A percentile compares a stretch with the other conserved stretches of the same genome.
Conservation (phyloP, 495 filamentous ascomycete species). For the Mycothermus thermophilus region DNA sequence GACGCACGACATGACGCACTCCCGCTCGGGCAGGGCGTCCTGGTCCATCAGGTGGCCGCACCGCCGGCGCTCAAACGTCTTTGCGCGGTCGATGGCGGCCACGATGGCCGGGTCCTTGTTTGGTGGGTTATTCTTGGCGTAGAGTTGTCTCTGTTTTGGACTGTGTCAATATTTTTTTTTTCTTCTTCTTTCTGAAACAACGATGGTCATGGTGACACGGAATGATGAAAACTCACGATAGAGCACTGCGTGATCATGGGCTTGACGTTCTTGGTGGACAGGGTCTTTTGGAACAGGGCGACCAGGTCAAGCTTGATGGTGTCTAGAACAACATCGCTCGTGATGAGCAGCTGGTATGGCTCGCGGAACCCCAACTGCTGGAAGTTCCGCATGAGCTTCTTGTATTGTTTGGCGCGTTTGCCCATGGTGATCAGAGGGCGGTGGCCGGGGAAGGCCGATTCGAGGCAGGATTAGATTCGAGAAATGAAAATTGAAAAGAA, state of each 20-base stretch:
- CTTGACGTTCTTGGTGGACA: constrained; percentile 59
- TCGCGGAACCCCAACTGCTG: constrained; percentile 54
- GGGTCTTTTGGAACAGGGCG: constrained; percentile 46
- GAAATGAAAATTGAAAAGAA: too few relatives aligned
- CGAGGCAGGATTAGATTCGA: not conserved
- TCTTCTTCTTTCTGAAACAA: constrained; percentile 17
- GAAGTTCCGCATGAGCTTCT: constrained; percentile 86
- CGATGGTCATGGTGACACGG: not conserved
- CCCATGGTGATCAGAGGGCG: constrained; percentile 28
- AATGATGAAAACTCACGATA: constrained; percentile 12
- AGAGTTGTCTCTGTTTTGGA: constrained; percentile 55
- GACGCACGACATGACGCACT: constrained; percentile 67
- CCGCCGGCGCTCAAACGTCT: constrained; percentile 66
- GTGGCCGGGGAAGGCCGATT: not conserved
- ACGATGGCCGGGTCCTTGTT: constrained; percentile 41
- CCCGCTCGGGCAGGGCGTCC: constrained; percentile 56
- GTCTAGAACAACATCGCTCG: constrained; percentile 21
- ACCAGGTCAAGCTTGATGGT: constrained; percentile 61
- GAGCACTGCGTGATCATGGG: constrained; percentile 46
- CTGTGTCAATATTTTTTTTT: constrained; percentile 45
- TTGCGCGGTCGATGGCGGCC: constrained; percentile 51
- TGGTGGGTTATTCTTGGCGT: constrained; percentile 39
- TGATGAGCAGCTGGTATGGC: constrained; percentile 73
- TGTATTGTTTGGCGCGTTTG: constrained; percentile 89
- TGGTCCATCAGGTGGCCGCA: constrained; percentile 80